Evolutionary conservation across 2,329 filamentous ascomycete species (phyloP).

Genomic region (Periconia macrospinosa): DNA sequence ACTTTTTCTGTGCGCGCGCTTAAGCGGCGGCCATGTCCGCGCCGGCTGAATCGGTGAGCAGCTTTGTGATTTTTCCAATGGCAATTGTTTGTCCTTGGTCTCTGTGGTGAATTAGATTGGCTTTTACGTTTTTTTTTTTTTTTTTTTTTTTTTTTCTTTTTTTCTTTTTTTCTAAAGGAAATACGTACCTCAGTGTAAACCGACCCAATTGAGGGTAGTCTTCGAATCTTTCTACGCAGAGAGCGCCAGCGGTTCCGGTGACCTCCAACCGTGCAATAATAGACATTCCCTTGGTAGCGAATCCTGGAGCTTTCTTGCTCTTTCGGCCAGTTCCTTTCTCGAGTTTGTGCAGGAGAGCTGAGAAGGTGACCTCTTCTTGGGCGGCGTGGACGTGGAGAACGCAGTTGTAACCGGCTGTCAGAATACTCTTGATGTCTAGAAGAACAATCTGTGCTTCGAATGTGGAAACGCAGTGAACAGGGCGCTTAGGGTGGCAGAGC

Average conservation of each 20-base stretch:
- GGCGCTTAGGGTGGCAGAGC: conserved; percentile 88
- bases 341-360: conserved; percentile 83
- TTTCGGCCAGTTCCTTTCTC: conserved; percentile 93
- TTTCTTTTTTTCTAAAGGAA: not conserved
- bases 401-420: conserved; percentile 95
- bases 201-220: conserved; percentile 76
- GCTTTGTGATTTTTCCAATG: conserved; percentile 97
- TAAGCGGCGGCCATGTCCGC: conserved; percentile 5
- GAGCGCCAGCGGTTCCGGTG: conserved; percentile 78
- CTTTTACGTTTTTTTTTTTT: not conserved
- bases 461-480: conserved; percentile 83
- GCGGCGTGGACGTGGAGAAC: conserved; percentile 96
- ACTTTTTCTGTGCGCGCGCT: not conserved
- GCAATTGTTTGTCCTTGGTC: conserved; percentile 94
- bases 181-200: conserved; percentile 31
- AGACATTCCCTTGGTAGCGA: conserved; percentile 78
- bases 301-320: conserved; percentile 90
- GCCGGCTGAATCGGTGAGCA: conserved; percentile 54
- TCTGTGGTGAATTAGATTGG: conserved; percentile 31
- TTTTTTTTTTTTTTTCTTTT: not conserved
- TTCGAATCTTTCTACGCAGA: conserved; percentile 93
- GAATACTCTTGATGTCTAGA: conserved; percentile 89
- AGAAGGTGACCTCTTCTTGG: conserved; percentile 95
- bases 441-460: conserved; percentile 98
- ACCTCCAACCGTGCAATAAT: conserved; percentile 93